Conservation (phyloP, 2,329 filamentous ascomycete genomes). For the Coleophoma eucalyptorum region DNA sequence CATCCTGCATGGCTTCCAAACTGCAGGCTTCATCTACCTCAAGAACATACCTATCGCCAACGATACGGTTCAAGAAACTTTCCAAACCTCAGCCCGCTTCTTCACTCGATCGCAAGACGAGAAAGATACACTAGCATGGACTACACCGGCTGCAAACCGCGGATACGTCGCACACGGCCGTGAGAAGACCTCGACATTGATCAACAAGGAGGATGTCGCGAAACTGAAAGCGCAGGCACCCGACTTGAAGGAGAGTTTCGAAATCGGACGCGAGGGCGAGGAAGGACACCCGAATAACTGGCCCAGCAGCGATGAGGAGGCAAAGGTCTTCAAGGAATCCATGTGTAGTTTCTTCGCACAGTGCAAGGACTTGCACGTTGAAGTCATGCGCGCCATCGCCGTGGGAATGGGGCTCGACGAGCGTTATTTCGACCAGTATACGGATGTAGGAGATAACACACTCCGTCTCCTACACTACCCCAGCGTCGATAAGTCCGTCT, state of each 20-base stretch:
- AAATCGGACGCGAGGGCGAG: constrained; percentile 59
- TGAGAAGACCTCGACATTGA: constrained; percentile 64
- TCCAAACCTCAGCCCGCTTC: constrained; percentile 65
- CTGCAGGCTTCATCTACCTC: constrained; percentile 85
- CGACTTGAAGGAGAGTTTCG: constrained; percentile 62
- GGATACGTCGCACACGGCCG: constrained; percentile 69
- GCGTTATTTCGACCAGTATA: constrained; percentile 72
- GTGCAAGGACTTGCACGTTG: constrained; percentile 70
- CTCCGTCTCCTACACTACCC: constrained; percentile 59
- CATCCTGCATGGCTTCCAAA: constrained; percentile 77
- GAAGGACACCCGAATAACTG: constrained; percentile 70
- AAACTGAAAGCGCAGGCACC: constrained; percentile 52
- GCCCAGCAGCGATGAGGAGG: constrained; percentile 51
- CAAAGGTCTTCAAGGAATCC: constrained; percentile 58
- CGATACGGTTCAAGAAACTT: constrained; percentile 56
- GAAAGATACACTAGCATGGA: constrained; percentile 69
- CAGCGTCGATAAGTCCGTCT: constrained; percentile 36
- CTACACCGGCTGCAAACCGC: constrained; percentile 67
- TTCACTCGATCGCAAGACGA: constrained; percentile 54
- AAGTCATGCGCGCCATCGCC: constrained; percentile 82
- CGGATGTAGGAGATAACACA: constrained; percentile 61
- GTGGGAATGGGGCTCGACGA: constrained; percentile 72
- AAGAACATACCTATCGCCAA: constrained; percentile 70
- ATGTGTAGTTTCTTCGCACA: constrained; percentile 74
- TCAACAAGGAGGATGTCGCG: constrained; percentile 46